Evolutionary conservation across 495 filamentous ascomycete genomes (phyloP).

Genomic region (Cladorrhinum samala): DNA sequence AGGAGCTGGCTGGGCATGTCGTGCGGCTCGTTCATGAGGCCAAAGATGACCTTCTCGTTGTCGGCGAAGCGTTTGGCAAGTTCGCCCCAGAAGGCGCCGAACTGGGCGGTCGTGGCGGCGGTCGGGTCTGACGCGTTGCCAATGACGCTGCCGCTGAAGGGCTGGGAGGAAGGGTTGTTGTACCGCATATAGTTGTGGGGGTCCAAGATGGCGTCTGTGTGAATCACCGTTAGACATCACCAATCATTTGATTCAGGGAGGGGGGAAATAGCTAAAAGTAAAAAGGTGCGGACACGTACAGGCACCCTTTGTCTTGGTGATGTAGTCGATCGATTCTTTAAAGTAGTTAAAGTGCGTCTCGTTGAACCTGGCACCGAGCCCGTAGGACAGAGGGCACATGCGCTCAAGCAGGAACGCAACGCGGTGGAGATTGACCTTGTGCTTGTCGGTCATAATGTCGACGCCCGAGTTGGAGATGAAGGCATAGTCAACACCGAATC

Average conservation of each 20-base stretch:
- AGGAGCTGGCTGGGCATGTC: conserved; percentile 43
- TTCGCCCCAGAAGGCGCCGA: conserved; percentile 48
- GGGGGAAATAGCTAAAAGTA: not conserved
- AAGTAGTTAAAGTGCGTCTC: conserved; percentile 46
- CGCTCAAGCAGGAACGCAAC: conserved; percentile 50
- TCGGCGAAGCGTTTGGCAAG: conserved; percentile 41
- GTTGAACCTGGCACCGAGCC: conserved; percentile 47
- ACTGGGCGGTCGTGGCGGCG: conserved; percentile 44
- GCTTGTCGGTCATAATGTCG: conserved; percentile 42
- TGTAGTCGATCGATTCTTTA: conserved; percentile 47
- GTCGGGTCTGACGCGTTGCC: conserved; percentile 38
- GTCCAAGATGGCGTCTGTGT: conserved; percentile 42
- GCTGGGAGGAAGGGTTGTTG: conserved; percentile 47
- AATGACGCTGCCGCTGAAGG: conserved; percentile 44
- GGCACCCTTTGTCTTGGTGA: conserved; percentile 43
- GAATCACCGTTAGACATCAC: too few relatives aligned
- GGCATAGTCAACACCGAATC: conserved; percentile 45
- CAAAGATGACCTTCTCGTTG: conserved; percentile 48
- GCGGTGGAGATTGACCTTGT: conserved; percentile 47
- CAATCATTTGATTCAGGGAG: not conserved
- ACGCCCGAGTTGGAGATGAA: conserved; percentile 44
- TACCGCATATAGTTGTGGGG: conserved; percentile 54
- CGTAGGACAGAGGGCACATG: conserved; percentile 44
- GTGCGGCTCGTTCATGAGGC: conserved; percentile 47
- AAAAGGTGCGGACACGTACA: conserved; percentile 15